Evolutionary conservation across 2,329 filamentous ascomycete species (phyloP), one percentile per base, ranked within the genome.

Genomic region (Nothomitra cinnamomea): DNA sequence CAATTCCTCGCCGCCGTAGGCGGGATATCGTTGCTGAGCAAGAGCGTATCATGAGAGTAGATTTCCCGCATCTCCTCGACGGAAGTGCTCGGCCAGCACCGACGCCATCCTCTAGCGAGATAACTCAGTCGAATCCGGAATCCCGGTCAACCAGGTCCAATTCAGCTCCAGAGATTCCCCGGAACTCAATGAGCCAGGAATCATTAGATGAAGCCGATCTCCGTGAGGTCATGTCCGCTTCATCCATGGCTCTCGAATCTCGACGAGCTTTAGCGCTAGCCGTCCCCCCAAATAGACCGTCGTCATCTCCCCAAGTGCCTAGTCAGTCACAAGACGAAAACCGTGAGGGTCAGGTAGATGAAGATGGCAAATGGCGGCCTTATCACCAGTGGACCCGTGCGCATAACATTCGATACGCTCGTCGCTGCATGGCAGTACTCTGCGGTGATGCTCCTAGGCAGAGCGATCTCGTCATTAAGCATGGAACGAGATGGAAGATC

Each of bases 1-100:
- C 76, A 36, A 74, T 81, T 51, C 78, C 79, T 8, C n/a, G 38
- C 7, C 70, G 76, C 10, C 58, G 60, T 21, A 53, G 57, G 8
- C 56, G 59, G 51, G 56, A 56, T 35, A 19, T 24, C 24, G 48
- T 21, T 21, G 22, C 25, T 8, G 36, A 47, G 52, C 52, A 57
- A 54, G 47, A 15, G 36, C 35, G 36, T 2, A 53, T 56, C 60
- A 22, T 57, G 61, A 53, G 56, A 58, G 51, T 56, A 55, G 28
- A 58, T 59, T 28, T 58, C 58, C 36, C 57, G 56, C 32, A 51
- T 55, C 24, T 56, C 58, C 32, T 58, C 52, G 24, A 53, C 57
- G 28, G 50, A 58, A n/a, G 47, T 60, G 10, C 53, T 59, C 54
- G 13, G 56, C 57, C 47, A 24, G n/a, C 17, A 50, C n/a, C 19